These are phyloP conservation scores for Fusarium pilosicola DNA, from an alignment of 2,329 filamentous ascomycete genomes.

Conservation along the genomic window DNA sequence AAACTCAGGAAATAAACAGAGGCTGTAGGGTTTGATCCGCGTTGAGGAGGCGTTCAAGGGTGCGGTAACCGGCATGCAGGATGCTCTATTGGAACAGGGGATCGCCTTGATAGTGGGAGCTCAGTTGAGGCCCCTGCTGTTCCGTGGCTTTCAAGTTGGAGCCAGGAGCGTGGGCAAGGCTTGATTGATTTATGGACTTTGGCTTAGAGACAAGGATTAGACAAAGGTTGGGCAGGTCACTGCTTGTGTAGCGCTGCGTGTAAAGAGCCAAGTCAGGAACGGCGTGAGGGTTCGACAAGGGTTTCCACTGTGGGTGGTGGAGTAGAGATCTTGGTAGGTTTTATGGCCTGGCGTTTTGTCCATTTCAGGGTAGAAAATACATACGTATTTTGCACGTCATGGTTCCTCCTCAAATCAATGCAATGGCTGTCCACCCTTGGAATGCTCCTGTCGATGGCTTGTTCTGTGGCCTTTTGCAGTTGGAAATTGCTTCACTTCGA, in stretches of 20 bases:
- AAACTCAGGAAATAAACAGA: constrained; percentile 16
- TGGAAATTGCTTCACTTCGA: constrained; percentile 10
- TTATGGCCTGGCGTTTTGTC: constrained; percentile 2
- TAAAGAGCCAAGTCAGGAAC: constrained; percentile 43
- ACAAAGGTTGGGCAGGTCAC: constrained; percentile 17
- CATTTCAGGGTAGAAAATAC: constrained; percentile 17
- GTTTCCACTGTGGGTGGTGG: constrained; percentile 33
- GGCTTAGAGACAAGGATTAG: constrained; percentile 23
- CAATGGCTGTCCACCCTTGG: background rate
- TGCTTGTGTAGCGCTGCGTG: constrained; percentile 11
- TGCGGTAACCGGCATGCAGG: constrained; percentile 18
- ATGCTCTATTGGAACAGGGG: constrained; percentile 14
- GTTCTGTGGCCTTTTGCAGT: background rate
- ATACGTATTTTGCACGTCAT: constrained; percentile 33
- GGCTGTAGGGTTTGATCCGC: constrained; percentile 23
- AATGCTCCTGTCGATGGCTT: constrained; percentile 9
- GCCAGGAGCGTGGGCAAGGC: constrained; percentile 30
- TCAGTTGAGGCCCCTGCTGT: constrained; percentile 16
- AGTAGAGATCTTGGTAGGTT: constrained; percentile 28
- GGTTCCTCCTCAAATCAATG: constrained; percentile 22
- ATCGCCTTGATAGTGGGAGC: constrained; percentile 2
- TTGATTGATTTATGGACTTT: background rate
- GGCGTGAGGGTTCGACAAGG: constrained; percentile 43
- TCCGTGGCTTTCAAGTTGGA: constrained; percentile 22
- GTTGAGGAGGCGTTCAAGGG: constrained; percentile 11